phyloP scores from a whole-genome alignment of 2,329 filamentous ascomycete species.

The Alternaria sp. region DNA sequence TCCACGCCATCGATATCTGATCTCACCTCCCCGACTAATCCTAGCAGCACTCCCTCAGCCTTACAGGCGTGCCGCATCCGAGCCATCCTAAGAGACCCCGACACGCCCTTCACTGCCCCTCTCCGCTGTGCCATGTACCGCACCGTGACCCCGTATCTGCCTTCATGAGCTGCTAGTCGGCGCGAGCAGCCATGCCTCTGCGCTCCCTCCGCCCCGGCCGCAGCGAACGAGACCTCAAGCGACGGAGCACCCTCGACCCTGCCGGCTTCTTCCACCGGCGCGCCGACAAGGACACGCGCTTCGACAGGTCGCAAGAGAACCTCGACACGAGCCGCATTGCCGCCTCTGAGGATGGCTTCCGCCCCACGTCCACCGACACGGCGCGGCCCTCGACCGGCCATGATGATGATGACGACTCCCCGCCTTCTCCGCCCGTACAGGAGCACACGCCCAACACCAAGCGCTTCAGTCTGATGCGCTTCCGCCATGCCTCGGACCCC shows the following conservation, averaged over 20 bases:
- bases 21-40: constrained; percentile 15
- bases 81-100: constrained; percentile 11
- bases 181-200: constrained; percentile 49
- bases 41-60: constrained; percentile 22
- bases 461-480: constrained; percentile 74
- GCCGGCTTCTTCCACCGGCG: constrained; percentile 46
- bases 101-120: constrained; percentile 7
- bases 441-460: constrained; percentile 51
- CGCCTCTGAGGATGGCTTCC: constrained; percentile 45
- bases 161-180: constrained; percentile 45
- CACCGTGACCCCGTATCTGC: constrained; percentile 33
- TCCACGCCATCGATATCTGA: constrained; percentile 5
- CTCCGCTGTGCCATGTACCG: constrained; percentile 43
- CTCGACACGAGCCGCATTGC: constrained; percentile 35
- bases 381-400: constrained; percentile 23
- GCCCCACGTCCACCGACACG: constrained; percentile 35
- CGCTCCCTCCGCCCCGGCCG: constrained; percentile 46
- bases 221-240: constrained; percentile 52
- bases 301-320: constrained; percentile 33
- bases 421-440: constrained; percentile 42
- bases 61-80: constrained; percentile 17
- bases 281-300: constrained; percentile 34
- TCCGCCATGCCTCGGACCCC: constrained; percentile 91
- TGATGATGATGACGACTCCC: constrained; percentile 22
- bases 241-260: constrained; percentile 54